Base-by-base conservation (phyloP, 305 asterid species). In the Solanum aculeatissimum region DNA sequence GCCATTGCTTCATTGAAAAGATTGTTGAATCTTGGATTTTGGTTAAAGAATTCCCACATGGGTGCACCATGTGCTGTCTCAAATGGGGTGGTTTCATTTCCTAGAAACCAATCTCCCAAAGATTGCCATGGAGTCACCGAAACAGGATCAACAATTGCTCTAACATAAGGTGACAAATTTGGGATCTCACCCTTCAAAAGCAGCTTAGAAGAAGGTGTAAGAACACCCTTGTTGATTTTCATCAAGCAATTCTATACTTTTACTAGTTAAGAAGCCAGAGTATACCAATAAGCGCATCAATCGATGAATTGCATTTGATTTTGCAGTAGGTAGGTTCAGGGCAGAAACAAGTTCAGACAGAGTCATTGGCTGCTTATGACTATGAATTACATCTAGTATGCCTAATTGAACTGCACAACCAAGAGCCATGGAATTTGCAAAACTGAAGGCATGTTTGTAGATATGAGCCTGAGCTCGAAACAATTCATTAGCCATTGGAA, bases 61-160 rank as follows among this genome's bases (percentile, higher is more conserved):
- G 40, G 6, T 25, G 57, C 58, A 42, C 84, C 74, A 12, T 81
- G 40, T 19, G 57, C 75, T 29, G 72, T 21, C 21, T 81, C 84
- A 57, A 81, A 81, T 1, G 74, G 72, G 9, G 72, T 58, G 21
- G 74, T 4, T 35, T 58, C 84, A 29, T 57, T 21, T 40, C 69
- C 84, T n/a, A 57, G 79, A 81, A 81, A 81, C 84, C 84, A 81
- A 47, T 81, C 58, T 5, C 84, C 74, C 23, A 81, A 60, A 58
- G 21, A 29, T 14, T 57, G 35, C 53, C 68, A 80, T 45, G 83
- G 83, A 58, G 16, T 9, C 42, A 81, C 57, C 43, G 16, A 12
- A 65, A 81, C 55, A 3, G 71, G 71, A 45, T 57, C 83, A 32
- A 57, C 42, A 4, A 58, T 14, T 62, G 38, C 15, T 21, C 74